These are phyloP conservation scores for Astraeus odoratus DNA, from an alignment of 768 basidiomycete species.

Conservation along the genomic window DNA sequence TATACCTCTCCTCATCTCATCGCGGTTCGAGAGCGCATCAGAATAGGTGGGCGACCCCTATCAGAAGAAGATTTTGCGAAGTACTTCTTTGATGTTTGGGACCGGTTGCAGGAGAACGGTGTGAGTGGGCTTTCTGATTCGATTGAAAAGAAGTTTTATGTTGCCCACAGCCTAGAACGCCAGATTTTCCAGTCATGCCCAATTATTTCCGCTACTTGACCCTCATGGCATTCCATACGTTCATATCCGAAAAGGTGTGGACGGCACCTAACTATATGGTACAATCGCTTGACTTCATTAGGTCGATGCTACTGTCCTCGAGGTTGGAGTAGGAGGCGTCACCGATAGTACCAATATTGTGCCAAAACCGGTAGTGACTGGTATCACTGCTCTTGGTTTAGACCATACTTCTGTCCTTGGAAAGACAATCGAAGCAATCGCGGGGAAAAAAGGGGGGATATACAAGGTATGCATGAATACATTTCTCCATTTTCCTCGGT, in stretches of 20 bases:
- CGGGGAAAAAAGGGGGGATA: constrained; percentile 94
- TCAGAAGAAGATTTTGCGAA: constrained; percentile 83
- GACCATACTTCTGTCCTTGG: constrained; percentile 89
- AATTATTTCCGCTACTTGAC: constrained; percentile 94
- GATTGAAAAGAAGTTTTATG: background rate
- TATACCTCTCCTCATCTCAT: constrained; percentile 97
- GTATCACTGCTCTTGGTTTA: constrained; percentile 84
- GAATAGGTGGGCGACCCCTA: constrained; percentile 88
- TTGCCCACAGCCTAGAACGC: constrained; percentile 35
- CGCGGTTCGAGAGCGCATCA: constrained; percentile 93
- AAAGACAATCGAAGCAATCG: constrained; percentile 82
- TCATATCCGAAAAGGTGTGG: constrained; percentile 60
- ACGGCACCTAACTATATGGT: background rate
- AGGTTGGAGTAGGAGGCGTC: constrained; percentile 92
- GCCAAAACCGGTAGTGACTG: constrained; percentile 83
- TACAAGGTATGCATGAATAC: constrained; percentile 60
- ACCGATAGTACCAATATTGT: constrained; percentile 97
- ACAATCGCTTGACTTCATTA: constrained; percentile 8
- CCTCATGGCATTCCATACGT: constrained; percentile 85
- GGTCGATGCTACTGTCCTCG: constrained; percentile 87
- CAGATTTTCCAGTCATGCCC: constrained; percentile 64
- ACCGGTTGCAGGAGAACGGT: constrained; percentile 60
- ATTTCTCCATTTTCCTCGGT: background rate
- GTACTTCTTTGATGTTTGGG: constrained; percentile 97
- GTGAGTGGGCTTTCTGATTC: constrained; percentile 33